phyloP scores from a whole-genome alignment of 148 eudicot genomes.

The Vaccinium darrowii region DNA sequence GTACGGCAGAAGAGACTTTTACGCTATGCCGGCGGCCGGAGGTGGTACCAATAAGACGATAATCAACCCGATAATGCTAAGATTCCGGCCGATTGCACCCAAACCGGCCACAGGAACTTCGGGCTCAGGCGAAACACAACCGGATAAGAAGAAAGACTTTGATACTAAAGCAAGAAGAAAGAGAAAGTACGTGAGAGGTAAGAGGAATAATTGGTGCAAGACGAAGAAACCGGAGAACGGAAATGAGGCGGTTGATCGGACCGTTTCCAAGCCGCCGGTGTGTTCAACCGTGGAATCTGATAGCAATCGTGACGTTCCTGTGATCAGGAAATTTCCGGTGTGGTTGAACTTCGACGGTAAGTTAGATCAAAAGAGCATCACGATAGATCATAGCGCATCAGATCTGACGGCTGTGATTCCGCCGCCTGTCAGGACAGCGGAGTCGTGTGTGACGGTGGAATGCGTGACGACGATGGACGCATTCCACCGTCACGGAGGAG shows the following conservation, averaged over 20 bases:
- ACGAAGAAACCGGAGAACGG: neutral
- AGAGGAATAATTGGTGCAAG: conserved; percentile 15
- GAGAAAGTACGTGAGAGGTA: conserved; percentile 49
- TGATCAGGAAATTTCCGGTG: neutral
- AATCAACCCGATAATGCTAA: conserved; percentile 43
- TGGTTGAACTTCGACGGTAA: conserved; percentile 3
- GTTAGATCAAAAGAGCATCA: neutral
- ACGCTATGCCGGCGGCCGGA: neutral
- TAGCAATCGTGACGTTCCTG: neutral
- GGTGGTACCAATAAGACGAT: conserved; percentile 21
- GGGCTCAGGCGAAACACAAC: conserved; percentile 12
- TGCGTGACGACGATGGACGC: conserved; percentile 26
- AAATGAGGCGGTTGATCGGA: neutral
- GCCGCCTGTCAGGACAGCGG: neutral
- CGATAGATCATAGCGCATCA: neutral
- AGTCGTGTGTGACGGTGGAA: conserved; percentile 42
- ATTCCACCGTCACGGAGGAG: conserved; percentile 8
- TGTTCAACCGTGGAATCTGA: neutral
- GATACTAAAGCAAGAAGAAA: conserved; percentile 25
- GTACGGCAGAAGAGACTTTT: conserved; percentile 17
- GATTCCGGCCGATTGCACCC: conserved; percentile 71
- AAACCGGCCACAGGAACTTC: conserved; percentile 36
- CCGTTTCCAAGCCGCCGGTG: conserved; percentile 4
- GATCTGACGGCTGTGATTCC: conserved; percentile 21
- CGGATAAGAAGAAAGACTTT: neutral